A percentile compares a stretch with the other conserved stretches of the same genome.
These are phyloP conservation scores for Helicostylum pulchrum DNA, from an alignment of 192 early-diverging fungal genomes.

Conservation along the genomic window DNA sequence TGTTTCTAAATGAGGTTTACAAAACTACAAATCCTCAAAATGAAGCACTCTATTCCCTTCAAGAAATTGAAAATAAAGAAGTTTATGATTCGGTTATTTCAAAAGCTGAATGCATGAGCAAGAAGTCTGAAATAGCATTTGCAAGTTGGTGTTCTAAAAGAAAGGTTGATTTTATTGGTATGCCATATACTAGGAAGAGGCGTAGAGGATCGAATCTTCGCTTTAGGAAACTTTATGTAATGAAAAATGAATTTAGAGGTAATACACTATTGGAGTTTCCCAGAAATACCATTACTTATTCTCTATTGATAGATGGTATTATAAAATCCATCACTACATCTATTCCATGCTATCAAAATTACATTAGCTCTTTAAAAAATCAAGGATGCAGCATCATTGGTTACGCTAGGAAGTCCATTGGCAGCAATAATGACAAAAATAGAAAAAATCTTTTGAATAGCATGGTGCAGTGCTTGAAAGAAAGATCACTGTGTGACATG, in stretches of 20 bases:
- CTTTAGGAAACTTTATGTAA: slow-evolving; percentile 8
- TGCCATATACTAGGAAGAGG: slow-evolving; percentile 3
- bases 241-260: no score
- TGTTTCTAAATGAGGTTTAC: slow-evolving; percentile 1
- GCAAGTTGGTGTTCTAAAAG: slow-evolving; percentile 10
- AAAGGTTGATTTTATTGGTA: not conserved
- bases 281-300: no score
- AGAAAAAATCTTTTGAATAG: not conserved
- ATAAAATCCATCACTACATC: no score
- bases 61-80: slow-evolving; percentile 4
- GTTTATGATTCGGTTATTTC: slow-evolving; percentile 7
- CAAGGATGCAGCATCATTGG: no score
- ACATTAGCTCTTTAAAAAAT: no score
- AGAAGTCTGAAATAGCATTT: slow-evolving; percentile 3
- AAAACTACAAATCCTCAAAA: slow-evolving; percentile 1
- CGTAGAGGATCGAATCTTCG: not conserved
- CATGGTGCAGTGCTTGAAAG: no score
- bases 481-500: slow-evolving; percentile 12
- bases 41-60: not conserved
- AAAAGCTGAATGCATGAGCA: not conserved
- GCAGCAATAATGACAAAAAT: no score
- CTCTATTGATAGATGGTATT: no score
- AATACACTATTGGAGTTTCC: no score
- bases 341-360: no score
- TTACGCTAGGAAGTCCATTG: no score